Conservation (phyloP, 2,329 filamentous ascomycete genomes). For the Stagonosporopsis chrysanthemi region DNA sequence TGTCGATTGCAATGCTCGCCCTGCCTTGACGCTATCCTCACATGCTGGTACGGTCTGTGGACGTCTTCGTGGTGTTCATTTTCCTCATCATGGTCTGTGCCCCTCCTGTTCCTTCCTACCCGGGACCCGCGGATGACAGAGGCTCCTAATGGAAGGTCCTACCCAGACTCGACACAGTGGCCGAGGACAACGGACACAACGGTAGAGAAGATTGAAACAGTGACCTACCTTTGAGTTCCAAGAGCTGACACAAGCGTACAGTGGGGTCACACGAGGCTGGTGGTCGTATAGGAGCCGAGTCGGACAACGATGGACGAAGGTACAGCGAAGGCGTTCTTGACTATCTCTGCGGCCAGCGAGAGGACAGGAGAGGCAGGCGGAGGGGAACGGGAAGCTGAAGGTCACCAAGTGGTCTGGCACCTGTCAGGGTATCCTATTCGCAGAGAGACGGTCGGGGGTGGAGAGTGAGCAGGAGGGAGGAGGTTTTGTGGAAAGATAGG, state of each 20-base stretch:
- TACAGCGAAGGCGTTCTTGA: constrained; percentile 25
- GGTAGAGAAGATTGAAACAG: constrained; percentile 21
- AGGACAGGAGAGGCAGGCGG: constrained; percentile 33
- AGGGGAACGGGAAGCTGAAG: constrained; percentile 25
- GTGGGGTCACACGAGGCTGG: constrained; percentile 37
- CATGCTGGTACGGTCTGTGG: constrained; percentile 5
- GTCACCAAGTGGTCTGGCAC: constrained; percentile 42
- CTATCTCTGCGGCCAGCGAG: constrained; percentile 44
- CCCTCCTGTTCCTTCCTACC: constrained; percentile 11
- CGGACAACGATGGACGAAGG: constrained; percentile 47
- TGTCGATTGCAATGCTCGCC: neutral
- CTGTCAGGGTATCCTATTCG: constrained; percentile 42
- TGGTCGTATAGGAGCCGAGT: constrained; percentile 34
- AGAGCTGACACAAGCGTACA: constrained; percentile 30
- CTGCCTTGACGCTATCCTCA: constrained; percentile 5
- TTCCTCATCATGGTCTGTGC: constrained; percentile 21
- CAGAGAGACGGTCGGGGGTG: constrained; percentile 42
- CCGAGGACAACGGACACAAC: constrained; percentile 13
- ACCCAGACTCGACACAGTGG: constrained; percentile 8
- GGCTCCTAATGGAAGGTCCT: constrained; percentile 8
- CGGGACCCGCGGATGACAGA: constrained; percentile 14
- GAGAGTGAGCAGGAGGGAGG: constrained; percentile 47
- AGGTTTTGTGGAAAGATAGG: constrained; percentile 47
- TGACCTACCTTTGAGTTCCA: constrained; percentile 39
- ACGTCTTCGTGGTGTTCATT: constrained; percentile 11